These are phyloP conservation scores for Fusarium sarcochroum DNA, from an alignment of 2,329 filamentous ascomycete genomes.

Conservation along the genomic window DNA sequence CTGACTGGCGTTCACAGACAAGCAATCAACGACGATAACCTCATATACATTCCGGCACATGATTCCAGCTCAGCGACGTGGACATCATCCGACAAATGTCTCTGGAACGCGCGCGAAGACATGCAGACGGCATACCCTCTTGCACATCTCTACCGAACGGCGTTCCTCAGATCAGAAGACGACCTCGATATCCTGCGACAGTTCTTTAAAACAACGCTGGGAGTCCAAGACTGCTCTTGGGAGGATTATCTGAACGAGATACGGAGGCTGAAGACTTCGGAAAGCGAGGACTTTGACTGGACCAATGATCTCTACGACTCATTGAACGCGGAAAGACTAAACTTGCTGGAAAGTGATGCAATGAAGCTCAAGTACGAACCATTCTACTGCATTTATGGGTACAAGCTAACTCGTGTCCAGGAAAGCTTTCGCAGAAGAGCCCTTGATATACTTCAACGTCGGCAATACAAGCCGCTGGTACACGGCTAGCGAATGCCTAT, in stretches of 20 bases:
- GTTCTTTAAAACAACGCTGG: conserved; percentile 32
- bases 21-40: conserved; percentile 1
- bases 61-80: conserved; percentile 16
- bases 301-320: conserved; percentile 24
- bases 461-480: conserved; percentile 46
- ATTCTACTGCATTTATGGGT: fast-evolving
- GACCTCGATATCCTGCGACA: conserved; percentile 33
- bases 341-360: neutral
- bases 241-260: conserved; percentile 35
- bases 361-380: conserved; percentile 14
- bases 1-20: conserved; percentile 21
- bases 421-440: conserved; percentile 21
- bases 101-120: conserved; percentile 36
- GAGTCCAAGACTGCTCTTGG: conserved; percentile 31
- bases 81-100: conserved; percentile 16
- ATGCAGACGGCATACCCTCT: conserved; percentile 38
- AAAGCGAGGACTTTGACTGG: conserved; percentile 35
- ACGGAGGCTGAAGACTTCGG: conserved; percentile 17
- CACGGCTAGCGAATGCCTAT: conserved; percentile 50
- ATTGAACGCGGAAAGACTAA: conserved; percentile 3
- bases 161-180: conserved; percentile 10
- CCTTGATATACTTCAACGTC: conserved; percentile 27
- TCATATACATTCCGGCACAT: conserved; percentile 31
- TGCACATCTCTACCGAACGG: conserved; percentile 27
- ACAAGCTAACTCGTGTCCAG: conserved; percentile 3